Evolutionary conservation across 495 filamentous ascomycete genomes (phyloP).

Genomic region (Chlorociboria aeruginascens): DNA sequence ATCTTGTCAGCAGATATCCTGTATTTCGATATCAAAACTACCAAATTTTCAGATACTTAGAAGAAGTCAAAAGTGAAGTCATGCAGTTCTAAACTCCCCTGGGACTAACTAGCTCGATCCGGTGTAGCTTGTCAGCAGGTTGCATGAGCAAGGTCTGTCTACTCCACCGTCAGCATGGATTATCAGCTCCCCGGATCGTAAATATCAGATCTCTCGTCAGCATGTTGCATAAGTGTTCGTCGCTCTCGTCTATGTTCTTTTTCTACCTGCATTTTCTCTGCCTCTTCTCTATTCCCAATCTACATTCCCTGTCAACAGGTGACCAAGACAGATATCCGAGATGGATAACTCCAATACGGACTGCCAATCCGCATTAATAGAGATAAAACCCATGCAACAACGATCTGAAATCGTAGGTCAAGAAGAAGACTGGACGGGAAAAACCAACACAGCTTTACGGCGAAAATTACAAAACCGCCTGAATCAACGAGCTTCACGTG

Average conservation of each 20-base stretch:
- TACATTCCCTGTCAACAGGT: not conserved
- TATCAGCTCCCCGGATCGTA: not conserved
- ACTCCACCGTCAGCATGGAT: not conserved
- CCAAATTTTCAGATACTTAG: too few relatives aligned
- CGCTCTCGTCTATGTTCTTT: not conserved
- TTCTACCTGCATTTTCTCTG: not conserved
- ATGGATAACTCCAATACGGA: too few relatives aligned
- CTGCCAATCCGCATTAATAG: not conserved
- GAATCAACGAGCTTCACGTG: conserved; percentile 1
- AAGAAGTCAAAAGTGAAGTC: too few relatives aligned
- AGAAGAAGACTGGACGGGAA: not conserved
- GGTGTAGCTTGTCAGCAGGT: not conserved
- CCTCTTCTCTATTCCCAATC: not conserved
- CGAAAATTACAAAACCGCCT: not conserved
- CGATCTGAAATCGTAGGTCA: not conserved
- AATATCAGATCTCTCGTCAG: not conserved
- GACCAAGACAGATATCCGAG: not conserved
- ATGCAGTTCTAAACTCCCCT: too few relatives aligned
- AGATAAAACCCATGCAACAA: not conserved
- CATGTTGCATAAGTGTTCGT: not conserved
- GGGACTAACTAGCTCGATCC: too few relatives aligned
- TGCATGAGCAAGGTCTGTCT: not conserved
- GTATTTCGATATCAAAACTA: too few relatives aligned
- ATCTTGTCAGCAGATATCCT: too few relatives aligned
- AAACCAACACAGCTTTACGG: not conserved